These are phyloP conservation scores for Lanmaoa pseudosensibilis DNA, from an alignment of 768 basidiomycete species.

Conservation along the genomic window DNA sequence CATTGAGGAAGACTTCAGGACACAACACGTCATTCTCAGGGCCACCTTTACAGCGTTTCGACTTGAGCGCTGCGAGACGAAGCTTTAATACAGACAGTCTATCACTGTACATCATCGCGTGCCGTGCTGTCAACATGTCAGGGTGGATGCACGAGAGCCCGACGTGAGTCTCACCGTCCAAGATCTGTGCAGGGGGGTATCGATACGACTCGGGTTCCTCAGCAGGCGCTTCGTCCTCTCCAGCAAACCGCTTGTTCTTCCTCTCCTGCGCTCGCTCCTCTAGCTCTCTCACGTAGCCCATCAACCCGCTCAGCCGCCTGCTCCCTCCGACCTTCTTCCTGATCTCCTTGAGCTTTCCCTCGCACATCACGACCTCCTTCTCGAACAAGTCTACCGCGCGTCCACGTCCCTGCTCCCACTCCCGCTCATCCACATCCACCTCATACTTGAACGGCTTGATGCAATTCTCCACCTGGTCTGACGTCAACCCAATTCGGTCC, in stretches of 20 bases:
- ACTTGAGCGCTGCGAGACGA: slow-evolving; percentile 81
- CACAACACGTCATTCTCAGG: slow-evolving; percentile 89
- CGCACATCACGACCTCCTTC: slow-evolving; percentile 81
- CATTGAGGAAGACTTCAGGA: slow-evolving; percentile 95
- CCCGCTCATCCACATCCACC: slow-evolving; percentile 87
- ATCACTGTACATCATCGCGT: slow-evolving; percentile 86
- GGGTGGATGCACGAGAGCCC: background rate
- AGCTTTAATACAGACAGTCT: slow-evolving; percentile 82
- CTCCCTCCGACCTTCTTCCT: slow-evolving; percentile 85
- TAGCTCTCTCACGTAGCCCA: slow-evolving; percentile 76
- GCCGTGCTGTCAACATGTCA: slow-evolving; percentile 61
- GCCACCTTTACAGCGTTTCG: slow-evolving; percentile 83
- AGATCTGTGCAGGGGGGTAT: slow-evolving; percentile 87
- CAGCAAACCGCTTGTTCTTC: slow-evolving; percentile 50
- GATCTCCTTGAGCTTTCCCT: slow-evolving; percentile 84
- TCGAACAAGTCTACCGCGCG: slow-evolving; percentile 78
- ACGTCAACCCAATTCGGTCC: slow-evolving; percentile 91
- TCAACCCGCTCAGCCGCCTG: slow-evolving; percentile 71
- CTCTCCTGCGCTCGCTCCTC: slow-evolving; percentile 76
- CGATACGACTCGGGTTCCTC: slow-evolving; percentile 73
- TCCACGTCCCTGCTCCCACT: slow-evolving; percentile 87
- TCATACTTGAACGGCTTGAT: slow-evolving; percentile 99
- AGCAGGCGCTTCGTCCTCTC: slow-evolving; percentile 36
- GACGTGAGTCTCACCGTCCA: slow-evolving; percentile 68
- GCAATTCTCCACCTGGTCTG: slow-evolving; percentile 98